Conservation (phyloP, 805 yeast species). For the Candida methanosorbosa region DNA sequence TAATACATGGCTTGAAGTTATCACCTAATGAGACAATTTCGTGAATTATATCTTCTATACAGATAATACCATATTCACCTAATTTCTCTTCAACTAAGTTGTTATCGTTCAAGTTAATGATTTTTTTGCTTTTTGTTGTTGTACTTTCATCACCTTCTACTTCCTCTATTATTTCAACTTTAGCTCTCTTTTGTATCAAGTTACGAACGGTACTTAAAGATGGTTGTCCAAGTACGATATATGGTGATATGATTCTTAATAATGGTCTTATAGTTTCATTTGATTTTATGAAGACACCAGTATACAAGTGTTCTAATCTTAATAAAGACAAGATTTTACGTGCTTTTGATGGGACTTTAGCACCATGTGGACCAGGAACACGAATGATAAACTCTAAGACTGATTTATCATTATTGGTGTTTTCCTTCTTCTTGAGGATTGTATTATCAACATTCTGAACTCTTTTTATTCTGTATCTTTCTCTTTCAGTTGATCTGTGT, state of each 20-base stretch:
- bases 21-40: slow-evolving; percentile 60
- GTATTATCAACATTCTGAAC: slow-evolving; percentile 43
- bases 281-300: slow-evolving; percentile 65
- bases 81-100: slow-evolving; percentile 65
- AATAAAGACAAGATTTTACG: slow-evolving; percentile 49
- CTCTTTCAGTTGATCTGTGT: slow-evolving; percentile 57
- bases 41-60: slow-evolving; percentile 75
- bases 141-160: slow-evolving; percentile 23
- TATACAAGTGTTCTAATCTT: slow-evolving; percentile 50
- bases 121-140: slow-evolving; percentile 18
- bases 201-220: slow-evolving; percentile 66
- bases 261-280: slow-evolving; percentile 53
- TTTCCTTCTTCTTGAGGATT: slow-evolving; percentile 18
- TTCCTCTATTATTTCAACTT: slow-evolving; percentile 30
- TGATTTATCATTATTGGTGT: slow-evolving; percentile 30
- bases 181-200: slow-evolving; percentile 70
- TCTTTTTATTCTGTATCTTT: slow-evolving; percentile 57
- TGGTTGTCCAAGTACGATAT: slow-evolving; percentile 66
- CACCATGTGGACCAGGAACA: slow-evolving; percentile 55
- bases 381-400: slow-evolving; percentile 60
- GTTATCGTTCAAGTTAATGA: slow-evolving; percentile 60
- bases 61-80: slow-evolving; percentile 61
- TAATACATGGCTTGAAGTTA: slow-evolving; percentile 48
- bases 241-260: slow-evolving; percentile 62
- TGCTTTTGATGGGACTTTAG: slow-evolving; percentile 58